A percentile compares a stretch with the other conserved stretches of the same genome.
Evolutionary conservation across 805 yeast species (phyloP).

Genomic region (Candida manassasensis): DNA sequence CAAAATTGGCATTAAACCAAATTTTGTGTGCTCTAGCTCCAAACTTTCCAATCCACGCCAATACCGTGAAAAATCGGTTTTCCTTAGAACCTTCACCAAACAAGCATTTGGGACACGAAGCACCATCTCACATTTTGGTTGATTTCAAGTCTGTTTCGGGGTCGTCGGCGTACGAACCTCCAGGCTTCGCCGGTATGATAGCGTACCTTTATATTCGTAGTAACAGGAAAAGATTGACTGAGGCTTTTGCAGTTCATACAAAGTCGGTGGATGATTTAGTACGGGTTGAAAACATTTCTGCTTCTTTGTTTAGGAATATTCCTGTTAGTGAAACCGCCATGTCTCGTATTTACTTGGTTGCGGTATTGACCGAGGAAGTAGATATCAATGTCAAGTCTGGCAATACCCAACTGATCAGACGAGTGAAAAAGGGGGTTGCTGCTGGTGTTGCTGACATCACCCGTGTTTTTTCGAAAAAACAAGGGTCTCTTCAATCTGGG

Average conservation of each 20-base stretch:
- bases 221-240: constrained; percentile 61
- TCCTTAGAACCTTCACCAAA: constrained; percentile 44
- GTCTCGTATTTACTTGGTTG: constrained; percentile 70
- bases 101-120: constrained; percentile 43
- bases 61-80: constrained; percentile 20
- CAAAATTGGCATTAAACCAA: constrained; percentile 62
- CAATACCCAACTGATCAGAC: constrained; percentile 27
- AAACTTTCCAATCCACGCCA: constrained; percentile 55
- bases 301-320: constrained; percentile 73
- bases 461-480: constrained; percentile 63
- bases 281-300: constrained; percentile 61
- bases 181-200: constrained; percentile 64
- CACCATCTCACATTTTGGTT: constrained; percentile 65
- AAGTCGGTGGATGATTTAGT: constrained; percentile 52
- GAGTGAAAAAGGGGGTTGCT: constrained; percentile 73
- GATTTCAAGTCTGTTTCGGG: constrained; percentile 68
- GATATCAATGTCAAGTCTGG: constrained; percentile 32
- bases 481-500: constrained; percentile 56
- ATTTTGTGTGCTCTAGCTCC: constrained; percentile 67
- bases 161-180: constrained; percentile 55
- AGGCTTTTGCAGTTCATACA: constrained; percentile 70
- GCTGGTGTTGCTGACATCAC: constrained; percentile 87
- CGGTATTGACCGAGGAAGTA: constrained; percentile 67
- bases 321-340: constrained; percentile 62
- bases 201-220: constrained; percentile 71